Evolutionary conservation across 225 moss, liverwort and hornwort genomes (phyloP), one percentile per base, ranked within the genome.

Genomic region (Pseudisothecium myosuroides): DNA sequence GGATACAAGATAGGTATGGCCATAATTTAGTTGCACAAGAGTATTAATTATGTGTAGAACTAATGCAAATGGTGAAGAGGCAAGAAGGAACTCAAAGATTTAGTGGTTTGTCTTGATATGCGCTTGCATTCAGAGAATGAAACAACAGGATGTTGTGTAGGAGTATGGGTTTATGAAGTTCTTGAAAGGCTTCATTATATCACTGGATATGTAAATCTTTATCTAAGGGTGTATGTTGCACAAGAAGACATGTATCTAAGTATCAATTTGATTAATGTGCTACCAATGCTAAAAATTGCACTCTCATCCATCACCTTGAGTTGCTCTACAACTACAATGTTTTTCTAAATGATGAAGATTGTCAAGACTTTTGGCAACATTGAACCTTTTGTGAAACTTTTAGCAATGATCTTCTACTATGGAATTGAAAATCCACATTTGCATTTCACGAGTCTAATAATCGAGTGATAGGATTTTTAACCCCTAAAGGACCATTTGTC

Each of bases 1-100:
- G 0, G 4, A 39, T 14, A 39, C 23, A 22, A n/a, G 0, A 0
- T n/a, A n/a, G 12, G 3, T n/a, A n/a, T n/a, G 4, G 23, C 22
- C 9, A 68, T 13, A 43, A 26, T 41, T 43, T 72, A 16, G 5
- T 0, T 43, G 0, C 10, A n/a, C 7, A 72, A 16, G 16, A 28
- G 17, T 8, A 27, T 72, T 27, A 16, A 72, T 72, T 45, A 43
- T 72, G 1, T 72, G 6, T 16, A 0, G 15, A 43, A 27, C 27
- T 43, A 69, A 15, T 12, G 14, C 27, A 72, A 72, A 27, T 26
- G 72, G 5, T 72, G 43, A 72, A 72, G 16, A 39, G n/a, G n/a
- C 3, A 41, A 14, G 41, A 24, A 3, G 4, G 4, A 41, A 41
- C 3, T 26, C 14, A 41, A 23, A 21, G 41, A 71, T 14, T 0